Percentiles rank a stretch among this genome's conserved stretches.
Evolutionary conservation across 179 eudicot genomes (phyloP).

Genomic region (Drosera spatulata): DNA sequence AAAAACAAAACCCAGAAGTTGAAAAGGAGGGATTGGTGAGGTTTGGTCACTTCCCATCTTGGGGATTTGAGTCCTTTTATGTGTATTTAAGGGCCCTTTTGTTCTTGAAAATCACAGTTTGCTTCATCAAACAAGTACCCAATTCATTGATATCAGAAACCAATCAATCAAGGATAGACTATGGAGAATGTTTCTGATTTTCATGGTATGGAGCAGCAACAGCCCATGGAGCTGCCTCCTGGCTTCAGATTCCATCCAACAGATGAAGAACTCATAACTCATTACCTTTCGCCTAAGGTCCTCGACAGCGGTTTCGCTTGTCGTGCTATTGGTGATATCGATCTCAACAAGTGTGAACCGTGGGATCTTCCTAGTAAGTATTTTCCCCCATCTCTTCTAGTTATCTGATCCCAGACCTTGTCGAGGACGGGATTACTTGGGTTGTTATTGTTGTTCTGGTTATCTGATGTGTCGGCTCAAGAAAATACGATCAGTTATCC

Average conservation of each 20-base stretch:
- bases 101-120: no score
- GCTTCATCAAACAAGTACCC: no score
- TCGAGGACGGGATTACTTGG: no score
- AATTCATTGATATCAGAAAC: no score
- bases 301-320: conserved; percentile 23
- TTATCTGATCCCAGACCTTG: neutral
- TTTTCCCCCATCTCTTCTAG: neutral
- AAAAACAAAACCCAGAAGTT: neutral
- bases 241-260: conserved; percentile 45
- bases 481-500: neutral
- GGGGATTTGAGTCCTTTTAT: neutral
- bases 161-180: neutral
- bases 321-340: conserved; percentile 39
- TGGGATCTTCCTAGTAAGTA: conserved; percentile 44
- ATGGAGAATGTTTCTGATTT: conserved; percentile 24
- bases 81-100: no score
- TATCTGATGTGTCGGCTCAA: no score
- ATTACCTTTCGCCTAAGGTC: conserved; percentile 26
- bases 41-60: neutral
- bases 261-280: conserved; percentile 41
- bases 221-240: conserved; percentile 37
- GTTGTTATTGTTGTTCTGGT: no score
- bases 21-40: neutral
- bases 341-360: conserved; percentile 45
- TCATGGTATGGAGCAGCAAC: conserved; percentile 11